phyloP scores from a whole-genome alignment of 2,329 filamentous ascomycete species.

The Ascochyta koolunga region DNA sequence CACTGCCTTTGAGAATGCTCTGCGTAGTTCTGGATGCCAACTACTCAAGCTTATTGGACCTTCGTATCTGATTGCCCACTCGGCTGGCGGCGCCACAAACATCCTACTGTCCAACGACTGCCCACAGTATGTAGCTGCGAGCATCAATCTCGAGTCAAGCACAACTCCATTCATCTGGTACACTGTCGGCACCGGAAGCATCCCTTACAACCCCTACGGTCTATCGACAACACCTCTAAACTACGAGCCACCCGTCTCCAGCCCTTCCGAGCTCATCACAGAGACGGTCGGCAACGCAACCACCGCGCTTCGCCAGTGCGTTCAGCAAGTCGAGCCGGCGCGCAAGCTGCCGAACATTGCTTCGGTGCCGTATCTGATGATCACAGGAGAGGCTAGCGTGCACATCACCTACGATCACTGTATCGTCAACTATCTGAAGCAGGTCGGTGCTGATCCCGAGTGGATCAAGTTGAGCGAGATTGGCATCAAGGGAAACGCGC shows the following conservation, averaged over 20 bases:
- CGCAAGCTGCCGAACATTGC: slow-evolving; percentile 31
- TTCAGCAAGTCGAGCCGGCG: slow-evolving; percentile 24
- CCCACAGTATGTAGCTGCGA: slow-evolving; percentile 13
- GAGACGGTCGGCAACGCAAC: too few species aligned
- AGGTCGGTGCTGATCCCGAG: slow-evolving; percentile 54
- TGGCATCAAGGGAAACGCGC: slow-evolving; percentile 60
- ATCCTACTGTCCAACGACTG: slow-evolving; percentile 23
- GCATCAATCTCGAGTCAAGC: slow-evolving; percentile 20
- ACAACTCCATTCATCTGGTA: slow-evolving; percentile 14
- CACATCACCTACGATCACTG: slow-evolving; percentile 39
- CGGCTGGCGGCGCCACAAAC: slow-evolving; percentile 13
- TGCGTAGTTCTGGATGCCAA: slow-evolving; percentile 7
- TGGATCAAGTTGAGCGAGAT: slow-evolving; percentile 52
- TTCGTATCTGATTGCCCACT: slow-evolving; percentile 13
- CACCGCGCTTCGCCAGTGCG: too few species aligned
- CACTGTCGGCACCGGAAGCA: slow-evolving; percentile 2
- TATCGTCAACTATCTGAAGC: slow-evolving; percentile 24
- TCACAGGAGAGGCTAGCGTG: slow-evolving; percentile 33
- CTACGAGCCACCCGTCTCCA: not conserved
- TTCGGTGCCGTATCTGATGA: slow-evolving; percentile 31
- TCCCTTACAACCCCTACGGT: slow-evolving; percentile 9
- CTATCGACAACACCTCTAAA: slow-evolving; percentile 3
- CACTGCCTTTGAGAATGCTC: slow-evolving; percentile 13
- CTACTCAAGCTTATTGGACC: slow-evolving; percentile 11
- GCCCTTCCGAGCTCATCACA: too few species aligned